phyloP scores from a whole-genome alignment of 192 early-diverging fungal species.

The Coemansia sp. region DNA sequence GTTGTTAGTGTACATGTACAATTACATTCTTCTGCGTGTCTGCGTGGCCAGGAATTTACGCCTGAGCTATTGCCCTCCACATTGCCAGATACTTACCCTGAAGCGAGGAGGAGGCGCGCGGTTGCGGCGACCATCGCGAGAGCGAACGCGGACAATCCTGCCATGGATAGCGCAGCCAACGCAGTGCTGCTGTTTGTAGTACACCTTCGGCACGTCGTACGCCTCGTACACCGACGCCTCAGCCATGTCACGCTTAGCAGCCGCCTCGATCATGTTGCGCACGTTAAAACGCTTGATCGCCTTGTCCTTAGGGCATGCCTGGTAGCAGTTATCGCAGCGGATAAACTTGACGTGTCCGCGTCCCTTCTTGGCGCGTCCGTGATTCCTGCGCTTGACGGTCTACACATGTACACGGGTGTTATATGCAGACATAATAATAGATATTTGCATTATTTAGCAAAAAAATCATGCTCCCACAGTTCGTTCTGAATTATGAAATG shows the following conservation, averaged over 20 bases:
- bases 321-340: constrained; percentile 98
- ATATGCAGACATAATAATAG: constrained; percentile 2
- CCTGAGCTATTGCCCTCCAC: not conserved
- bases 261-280: constrained; percentile 98
- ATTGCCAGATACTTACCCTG: constrained; percentile 44
- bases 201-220: constrained; percentile 93
- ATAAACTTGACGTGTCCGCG: constrained; percentile 97
- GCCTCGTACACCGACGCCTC: constrained; percentile 95
- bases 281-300: constrained; percentile 99
- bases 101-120: constrained; percentile 90
- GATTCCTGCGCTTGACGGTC: constrained; percentile 98
- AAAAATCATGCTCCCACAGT: not conserved
- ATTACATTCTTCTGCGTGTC: not conserved
- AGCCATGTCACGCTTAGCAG: constrained; percentile 92
- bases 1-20: constrained; percentile 1
- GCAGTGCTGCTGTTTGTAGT: constrained; percentile 98
- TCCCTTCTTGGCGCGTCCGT: constrained; percentile 98
- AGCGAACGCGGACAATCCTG: constrained; percentile 92
- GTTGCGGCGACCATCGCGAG: constrained; percentile 81
- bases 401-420: constrained; percentile 31
- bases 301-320: constrained; percentile 99
- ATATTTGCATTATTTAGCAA: not conserved
- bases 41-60: not conserved
- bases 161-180: constrained; percentile 91
- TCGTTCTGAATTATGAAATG: not conserved